These are phyloP conservation scores for Calonectria fujianensis DNA, from an alignment of 2,329 filamentous ascomycete genomes.

Conservation along the genomic window DNA sequence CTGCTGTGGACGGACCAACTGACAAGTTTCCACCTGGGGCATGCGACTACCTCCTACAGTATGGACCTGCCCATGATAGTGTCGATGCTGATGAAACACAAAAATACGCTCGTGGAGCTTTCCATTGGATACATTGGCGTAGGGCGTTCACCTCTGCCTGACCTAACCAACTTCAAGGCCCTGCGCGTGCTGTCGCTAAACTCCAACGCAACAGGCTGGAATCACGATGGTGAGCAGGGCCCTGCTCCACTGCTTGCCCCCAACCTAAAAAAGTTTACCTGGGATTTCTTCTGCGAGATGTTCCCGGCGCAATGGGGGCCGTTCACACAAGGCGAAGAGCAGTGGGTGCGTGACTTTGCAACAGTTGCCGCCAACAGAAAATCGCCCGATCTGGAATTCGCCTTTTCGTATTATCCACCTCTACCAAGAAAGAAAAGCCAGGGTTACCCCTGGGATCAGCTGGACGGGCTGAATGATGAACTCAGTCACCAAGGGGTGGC, in stretches of 20 bases:
- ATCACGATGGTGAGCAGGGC: neutral
- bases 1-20: neutral
- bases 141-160: neutral
- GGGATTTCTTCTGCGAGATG: neutral
- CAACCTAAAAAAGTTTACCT: neutral
- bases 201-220: neutral
- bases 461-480: neutral
- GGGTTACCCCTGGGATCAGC: neutral
- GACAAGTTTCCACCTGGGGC: neutral
- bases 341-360: constrained; percentile 1
- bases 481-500: neutral
- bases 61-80: neutral
- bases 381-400: neutral
- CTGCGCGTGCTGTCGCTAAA: neutral
- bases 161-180: neutral
- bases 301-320: neutral
- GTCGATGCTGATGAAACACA: neutral
- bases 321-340: neutral
- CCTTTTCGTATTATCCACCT: neutral
- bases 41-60: neutral
- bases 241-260: neutral
- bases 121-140: neutral
- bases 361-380: neutral
- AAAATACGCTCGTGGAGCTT: neutral
- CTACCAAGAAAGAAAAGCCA: neutral